Evolutionary conservation across 192 early-diverging fungal species (phyloP).

Genomic region (Backusella mclennaniae): DNA sequence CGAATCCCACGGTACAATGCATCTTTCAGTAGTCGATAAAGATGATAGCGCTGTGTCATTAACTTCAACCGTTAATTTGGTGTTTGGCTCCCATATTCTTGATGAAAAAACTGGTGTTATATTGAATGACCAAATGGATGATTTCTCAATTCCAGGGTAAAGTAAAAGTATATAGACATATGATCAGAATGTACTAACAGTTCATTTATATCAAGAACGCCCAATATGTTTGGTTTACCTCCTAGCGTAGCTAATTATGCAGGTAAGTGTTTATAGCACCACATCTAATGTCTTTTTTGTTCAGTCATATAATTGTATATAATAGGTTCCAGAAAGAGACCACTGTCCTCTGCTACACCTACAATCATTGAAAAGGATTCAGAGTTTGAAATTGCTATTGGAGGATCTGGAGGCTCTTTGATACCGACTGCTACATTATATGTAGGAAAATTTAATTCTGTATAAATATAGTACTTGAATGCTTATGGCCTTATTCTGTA

Average conservation of each 20-base stretch:
- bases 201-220: conserved; percentile 19
- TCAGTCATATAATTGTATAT: background rate
- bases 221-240: conserved; percentile 75
- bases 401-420: conserved; percentile 83
- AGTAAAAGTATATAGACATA: background rate
- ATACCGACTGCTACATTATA: conserved; percentile 76
- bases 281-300: background rate
- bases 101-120: conserved; percentile 86
- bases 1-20: conserved; percentile 88
- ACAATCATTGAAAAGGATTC: conserved; percentile 62
- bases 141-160: conserved; percentile 76
- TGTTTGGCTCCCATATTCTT: conserved; percentile 87
- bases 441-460: conserved; percentile 28
- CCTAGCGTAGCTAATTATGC: conserved; percentile 87
- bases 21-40: conserved; percentile 78
- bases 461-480: background rate
- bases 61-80: conserved; percentile 87
- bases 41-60: conserved; percentile 78
- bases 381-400: conserved; percentile 71
- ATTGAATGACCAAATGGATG: conserved; percentile 95
- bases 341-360: conserved; percentile 68
- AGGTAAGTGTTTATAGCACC: background rate
- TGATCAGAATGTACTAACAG: background rate
- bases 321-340: conserved; percentile 79
- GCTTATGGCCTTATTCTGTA: background rate